Evolutionary conservation across 1,284 basidiomycete species (phyloP).

Genomic region (Serendipita sp.): DNA sequence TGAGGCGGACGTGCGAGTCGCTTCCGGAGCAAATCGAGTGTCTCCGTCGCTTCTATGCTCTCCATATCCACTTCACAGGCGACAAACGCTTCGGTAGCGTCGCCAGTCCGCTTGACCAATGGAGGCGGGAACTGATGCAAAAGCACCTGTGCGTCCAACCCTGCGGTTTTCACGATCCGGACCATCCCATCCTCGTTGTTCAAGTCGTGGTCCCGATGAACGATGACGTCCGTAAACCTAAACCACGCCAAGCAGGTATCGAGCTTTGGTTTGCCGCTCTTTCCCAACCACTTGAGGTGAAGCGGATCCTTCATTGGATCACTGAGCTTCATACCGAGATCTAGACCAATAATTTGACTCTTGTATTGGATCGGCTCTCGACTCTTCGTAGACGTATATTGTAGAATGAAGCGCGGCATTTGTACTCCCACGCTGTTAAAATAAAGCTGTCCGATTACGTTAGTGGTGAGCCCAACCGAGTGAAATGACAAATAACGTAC

Average conservation of each 20-base stretch:
- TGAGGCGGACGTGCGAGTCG: background rate
- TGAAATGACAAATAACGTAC: background rate
- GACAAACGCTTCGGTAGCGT: background rate
- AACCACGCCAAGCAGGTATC: background rate
- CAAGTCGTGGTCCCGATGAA: background rate
- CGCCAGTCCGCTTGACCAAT: background rate
- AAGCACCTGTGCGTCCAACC: background rate
- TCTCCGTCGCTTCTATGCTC: background rate
- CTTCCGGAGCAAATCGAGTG: background rate
- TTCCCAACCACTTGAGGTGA: constrained; percentile 35
- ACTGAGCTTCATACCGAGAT: constrained; percentile 25
- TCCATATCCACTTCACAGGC: background rate
- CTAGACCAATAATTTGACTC: constrained; percentile 11
- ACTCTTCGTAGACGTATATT: constrained; percentile 1
- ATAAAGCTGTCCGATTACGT: background rate
- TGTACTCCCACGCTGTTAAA: background rate
- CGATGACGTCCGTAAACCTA: background rate
- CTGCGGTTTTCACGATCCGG: background rate
- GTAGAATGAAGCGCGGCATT: background rate
- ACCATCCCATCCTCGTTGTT: background rate
- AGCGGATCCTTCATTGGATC: constrained; percentile 29
- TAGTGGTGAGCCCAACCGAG: background rate
- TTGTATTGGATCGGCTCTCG: background rate
- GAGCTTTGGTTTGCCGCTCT: background rate
- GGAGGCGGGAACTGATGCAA: background rate